A percentile compares a stretch with the other conserved stretches of the same genome.
Evolutionary conservation across 2,329 filamentous ascomycete genomes (phyloP).

Genomic region (Knufia petricola): DNA sequence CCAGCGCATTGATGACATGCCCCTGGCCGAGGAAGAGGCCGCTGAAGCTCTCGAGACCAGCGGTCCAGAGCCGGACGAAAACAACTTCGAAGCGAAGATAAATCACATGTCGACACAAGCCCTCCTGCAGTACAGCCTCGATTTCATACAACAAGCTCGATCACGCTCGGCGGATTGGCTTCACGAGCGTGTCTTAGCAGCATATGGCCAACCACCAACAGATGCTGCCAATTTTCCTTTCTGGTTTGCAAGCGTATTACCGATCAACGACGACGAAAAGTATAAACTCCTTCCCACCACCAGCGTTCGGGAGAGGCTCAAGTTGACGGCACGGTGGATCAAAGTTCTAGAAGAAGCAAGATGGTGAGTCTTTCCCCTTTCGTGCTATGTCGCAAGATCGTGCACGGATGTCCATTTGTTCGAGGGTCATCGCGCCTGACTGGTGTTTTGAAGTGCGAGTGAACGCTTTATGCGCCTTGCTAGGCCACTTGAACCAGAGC

Average conservation of each 20-base stretch:
- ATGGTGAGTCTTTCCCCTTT: conserved; percentile 49
- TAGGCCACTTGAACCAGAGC: conserved; percentile 14
- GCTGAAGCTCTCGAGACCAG: conserved; percentile 61
- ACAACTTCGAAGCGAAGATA: conserved; percentile 30
- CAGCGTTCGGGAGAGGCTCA: conserved; percentile 70
- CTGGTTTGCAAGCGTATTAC: conserved; percentile 80
- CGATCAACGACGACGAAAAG: conserved; percentile 67
- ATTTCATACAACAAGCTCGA: conserved; percentile 62
- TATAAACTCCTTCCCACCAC: conserved; percentile 63
- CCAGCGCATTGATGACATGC: conserved; percentile 72
- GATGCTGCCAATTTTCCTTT: conserved; percentile 74
- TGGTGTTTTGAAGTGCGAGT: conserved; percentile 11
- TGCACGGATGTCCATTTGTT: conserved; percentile 9
- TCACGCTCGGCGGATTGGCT: conserved; percentile 64
- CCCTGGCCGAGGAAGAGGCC: conserved; percentile 67
- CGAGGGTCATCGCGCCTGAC: conserved; percentile 8
- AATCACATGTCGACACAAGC: conserved; percentile 58
- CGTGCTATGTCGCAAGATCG: not conserved
- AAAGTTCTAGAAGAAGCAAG: conserved; percentile 54
- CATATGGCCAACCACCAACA: conserved; percentile 67
- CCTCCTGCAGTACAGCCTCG: conserved; percentile 54
- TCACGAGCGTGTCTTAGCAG: conserved; percentile 57
- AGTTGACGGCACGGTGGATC: conserved; percentile 75
- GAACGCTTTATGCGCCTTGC: conserved; percentile 15
- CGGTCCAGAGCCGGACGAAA: conserved; percentile 27